A percentile compares a stretch with the other conserved stretches of the same genome.
phyloP scores from a whole-genome alignment of 179 eudicot species.

The Beta macrorhiza region DNA sequence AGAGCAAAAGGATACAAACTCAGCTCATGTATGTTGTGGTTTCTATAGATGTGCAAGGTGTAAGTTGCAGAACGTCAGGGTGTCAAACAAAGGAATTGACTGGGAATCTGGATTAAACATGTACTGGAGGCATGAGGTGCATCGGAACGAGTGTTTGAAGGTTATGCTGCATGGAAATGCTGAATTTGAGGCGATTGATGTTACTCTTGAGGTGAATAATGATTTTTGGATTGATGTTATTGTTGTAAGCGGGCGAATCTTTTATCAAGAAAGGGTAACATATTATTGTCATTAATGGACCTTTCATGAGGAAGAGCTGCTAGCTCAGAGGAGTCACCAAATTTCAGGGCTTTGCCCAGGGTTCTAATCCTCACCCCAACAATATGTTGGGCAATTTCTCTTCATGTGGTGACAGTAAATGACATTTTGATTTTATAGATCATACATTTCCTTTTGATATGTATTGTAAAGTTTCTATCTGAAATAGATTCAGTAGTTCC shows the following conservation, averaged over 20 bases:
- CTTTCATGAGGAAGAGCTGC: not conserved
- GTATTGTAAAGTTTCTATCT: not conserved
- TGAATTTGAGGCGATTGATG: conserved; percentile 93
- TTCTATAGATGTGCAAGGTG: conserved; percentile 85
- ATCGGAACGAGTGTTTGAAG: conserved; percentile 61
- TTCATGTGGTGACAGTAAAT: too few relatives aligned
- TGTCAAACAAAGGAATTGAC: conserved; percentile 79
- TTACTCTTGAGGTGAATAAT: conserved; percentile 61
- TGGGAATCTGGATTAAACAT: conserved; percentile 64
- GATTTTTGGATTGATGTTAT: not conserved
- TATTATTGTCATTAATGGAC: conserved; percentile 2
- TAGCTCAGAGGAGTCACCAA: too few relatives aligned
- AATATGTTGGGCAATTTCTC: too few relatives aligned
- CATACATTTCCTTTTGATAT: not conserved
- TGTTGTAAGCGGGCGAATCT: not conserved
- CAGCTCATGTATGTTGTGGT: conserved; percentile 10
- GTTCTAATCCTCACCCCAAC: too few relatives aligned
- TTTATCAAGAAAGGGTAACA: not conserved
- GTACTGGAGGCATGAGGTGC: conserved; percentile 91
- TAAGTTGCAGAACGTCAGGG: conserved; percentile 78
- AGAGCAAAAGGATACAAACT: not conserved
- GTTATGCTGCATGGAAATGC: conserved; percentile 93
- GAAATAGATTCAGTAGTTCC: conserved; percentile 1
- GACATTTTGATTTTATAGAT: not conserved
- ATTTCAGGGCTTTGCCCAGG: too few relatives aligned